A percentile compares a stretch with the other conserved stretches of the same genome.
These are phyloP conservation scores for Linderniella brevidens DNA, from an alignment of 257 asterid genomes.

Conservation along the genomic window DNA sequence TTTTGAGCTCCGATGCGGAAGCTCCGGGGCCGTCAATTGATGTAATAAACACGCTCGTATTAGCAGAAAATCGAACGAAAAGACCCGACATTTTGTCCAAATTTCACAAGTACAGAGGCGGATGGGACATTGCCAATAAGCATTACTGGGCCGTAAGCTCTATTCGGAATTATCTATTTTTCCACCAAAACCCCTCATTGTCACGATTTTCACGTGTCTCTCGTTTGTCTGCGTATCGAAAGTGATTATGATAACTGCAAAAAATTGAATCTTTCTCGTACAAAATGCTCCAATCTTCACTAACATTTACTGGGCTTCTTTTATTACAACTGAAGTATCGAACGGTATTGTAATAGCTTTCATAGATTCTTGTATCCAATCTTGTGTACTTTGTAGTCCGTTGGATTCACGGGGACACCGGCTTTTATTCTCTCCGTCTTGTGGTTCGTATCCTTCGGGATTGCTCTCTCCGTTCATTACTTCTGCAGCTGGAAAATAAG, in stretches of 20 bases:
- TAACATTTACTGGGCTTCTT: not conserved
- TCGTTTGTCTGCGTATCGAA: not conserved
- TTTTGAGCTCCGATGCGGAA: slow-evolving; percentile 27
- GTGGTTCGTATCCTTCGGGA: slow-evolving; percentile 82
- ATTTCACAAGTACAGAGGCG: slow-evolving; percentile 76
- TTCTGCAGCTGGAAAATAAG: slow-evolving; percentile 73
- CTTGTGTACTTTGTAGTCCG: slow-evolving; percentile 36
- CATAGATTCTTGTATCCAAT: not conserved
- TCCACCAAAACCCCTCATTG: not conserved
- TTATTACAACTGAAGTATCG: not conserved
- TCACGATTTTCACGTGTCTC: not conserved
- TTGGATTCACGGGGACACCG: slow-evolving; percentile 78
- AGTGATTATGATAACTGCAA: too few relatives aligned
- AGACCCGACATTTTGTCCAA: slow-evolving; percentile 68
- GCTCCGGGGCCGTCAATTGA: slow-evolving; percentile 54
- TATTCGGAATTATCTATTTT: slow-evolving; percentile 1
- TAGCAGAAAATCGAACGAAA: slow-evolving; percentile 69
- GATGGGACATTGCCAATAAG: slow-evolving; percentile 83
- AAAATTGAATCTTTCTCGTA: too few relatives aligned
- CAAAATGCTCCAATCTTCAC: too few relatives aligned
- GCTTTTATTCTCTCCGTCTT: slow-evolving; percentile 53
- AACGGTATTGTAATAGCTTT: not conserved
- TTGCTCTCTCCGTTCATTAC: slow-evolving; percentile 53
- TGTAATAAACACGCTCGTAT: slow-evolving; percentile 37
- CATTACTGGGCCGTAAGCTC: slow-evolving; percentile 56